These are phyloP conservation scores for Peterozyma xylosa DNA, from an alignment of 805 yeast genomes.

Conservation along the genomic window DNA sequence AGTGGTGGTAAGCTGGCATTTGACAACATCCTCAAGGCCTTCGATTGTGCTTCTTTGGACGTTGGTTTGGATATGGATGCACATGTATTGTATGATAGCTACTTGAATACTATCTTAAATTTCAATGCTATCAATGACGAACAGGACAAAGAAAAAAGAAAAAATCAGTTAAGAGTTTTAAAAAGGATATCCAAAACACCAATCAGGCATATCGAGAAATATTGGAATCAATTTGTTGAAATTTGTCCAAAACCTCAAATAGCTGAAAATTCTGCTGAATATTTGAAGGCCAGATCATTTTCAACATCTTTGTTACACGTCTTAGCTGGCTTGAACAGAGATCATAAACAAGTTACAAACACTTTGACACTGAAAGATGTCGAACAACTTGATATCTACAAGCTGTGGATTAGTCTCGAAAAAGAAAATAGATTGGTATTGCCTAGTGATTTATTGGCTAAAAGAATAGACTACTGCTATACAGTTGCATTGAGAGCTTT, in stretches of 20 bases:
- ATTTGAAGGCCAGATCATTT: slow-evolving; percentile 80
- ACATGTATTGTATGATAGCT: slow-evolving; percentile 73
- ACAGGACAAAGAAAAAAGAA: slow-evolving; percentile 80
- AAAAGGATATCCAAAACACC: slow-evolving; percentile 72
- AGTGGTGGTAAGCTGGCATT: slow-evolving; percentile 82
- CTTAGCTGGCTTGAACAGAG: slow-evolving; percentile 42
- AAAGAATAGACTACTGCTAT: slow-evolving; percentile 65
- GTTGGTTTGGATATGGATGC: slow-evolving; percentile 70
- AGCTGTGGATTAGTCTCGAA: slow-evolving; percentile 77
- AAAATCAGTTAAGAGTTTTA: slow-evolving; percentile 65
- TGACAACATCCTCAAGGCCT: slow-evolving; percentile 68
- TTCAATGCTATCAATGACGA: slow-evolving; percentile 77
- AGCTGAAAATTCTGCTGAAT: slow-evolving; percentile 73
- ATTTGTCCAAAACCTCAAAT: slow-evolving; percentile 23
- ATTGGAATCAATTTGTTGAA: slow-evolving; percentile 66
- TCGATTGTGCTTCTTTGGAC: slow-evolving; percentile 68
- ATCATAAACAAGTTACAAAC: slow-evolving; percentile 17
- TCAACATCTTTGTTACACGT: slow-evolving; percentile 61
- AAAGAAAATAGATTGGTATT: slow-evolving; percentile 59
- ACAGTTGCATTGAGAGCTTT: slow-evolving; percentile 57
- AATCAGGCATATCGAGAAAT: slow-evolving; percentile 58
- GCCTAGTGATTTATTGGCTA: slow-evolving; percentile 37
- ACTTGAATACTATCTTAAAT: slow-evolving; percentile 64
- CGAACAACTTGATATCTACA: slow-evolving; percentile 52
- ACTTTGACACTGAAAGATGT: slow-evolving; percentile 11